Evolutionary conservation across 179 eudicot species (phyloP), one percentile per base, ranked within the genome.

Genomic region (Sideroxylon spinosum): DNA sequence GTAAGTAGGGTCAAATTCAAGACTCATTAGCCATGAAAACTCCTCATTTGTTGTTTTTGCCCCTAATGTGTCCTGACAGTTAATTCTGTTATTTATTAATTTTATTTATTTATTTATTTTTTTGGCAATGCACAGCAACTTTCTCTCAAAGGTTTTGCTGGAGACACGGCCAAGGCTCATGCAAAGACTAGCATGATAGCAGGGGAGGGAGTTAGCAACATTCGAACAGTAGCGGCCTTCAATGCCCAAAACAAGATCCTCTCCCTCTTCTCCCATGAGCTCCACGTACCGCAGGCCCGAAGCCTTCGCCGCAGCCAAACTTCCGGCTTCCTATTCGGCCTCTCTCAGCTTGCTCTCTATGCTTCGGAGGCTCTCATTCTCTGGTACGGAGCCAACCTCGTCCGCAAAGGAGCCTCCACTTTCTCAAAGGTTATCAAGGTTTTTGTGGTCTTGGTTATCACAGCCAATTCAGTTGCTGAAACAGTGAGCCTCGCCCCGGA

Each of bases 111-210:
- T 1, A 1, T 37, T 37, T 37, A 37, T 37, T 37, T 37, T 37
- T 37, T 75, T 1, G 44, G 44, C 44, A 37, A 3, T 37, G 44
- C 44, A 76, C 94, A 95, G 99, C 99, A 95, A 95, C 96, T 95
- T 16, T 92, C 99, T 16, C 86, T 96, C 64, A 96, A 96, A 89
- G 99, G 99, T 6, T 96, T 96, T 62, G 99, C 98, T 0, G 99
- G 99, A 78, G 99, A 96, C 90, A 96, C 99, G 11, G 99, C 99
- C 22, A 96, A 96, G 84, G 99, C 98, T 0, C 99, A 96, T 78
- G 99, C 99, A 0, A 96, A 96, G 80, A 94, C 99, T 1, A 96
- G 99, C 88, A 96, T 96, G 99, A 92, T 96, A 17, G 99, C 99
- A 0, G 99, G 99, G 9, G 99, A 96, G 75, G 99, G 98, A 44